Conservation (phyloP, 148 eudicot genomes). For the Drosera capensis region DNA sequence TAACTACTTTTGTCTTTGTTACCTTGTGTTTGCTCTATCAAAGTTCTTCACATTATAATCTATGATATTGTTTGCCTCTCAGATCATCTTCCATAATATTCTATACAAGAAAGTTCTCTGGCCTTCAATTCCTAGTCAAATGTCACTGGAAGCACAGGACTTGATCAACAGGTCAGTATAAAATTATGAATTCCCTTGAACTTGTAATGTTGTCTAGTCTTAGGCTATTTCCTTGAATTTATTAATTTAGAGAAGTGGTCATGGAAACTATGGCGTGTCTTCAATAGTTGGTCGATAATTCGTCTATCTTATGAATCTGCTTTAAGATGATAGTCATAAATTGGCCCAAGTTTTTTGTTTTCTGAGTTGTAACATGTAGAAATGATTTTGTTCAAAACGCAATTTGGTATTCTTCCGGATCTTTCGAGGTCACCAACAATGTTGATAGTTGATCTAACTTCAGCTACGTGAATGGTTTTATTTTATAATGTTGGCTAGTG, state of each 20-base stretch:
- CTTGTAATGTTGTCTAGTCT: background rate
- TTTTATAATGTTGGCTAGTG: too few relatives aligned
- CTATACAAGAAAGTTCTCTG: constrained; percentile 52
- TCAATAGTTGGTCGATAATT: background rate
- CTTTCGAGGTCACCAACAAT: too few relatives aligned
- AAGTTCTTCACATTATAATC: background rate
- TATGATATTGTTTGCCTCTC: constrained; percentile 8
- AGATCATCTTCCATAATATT: constrained; percentile 51
- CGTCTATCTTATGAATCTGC: background rate
- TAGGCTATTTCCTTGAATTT: constrained; percentile 1
- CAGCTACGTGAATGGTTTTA: too few relatives aligned
- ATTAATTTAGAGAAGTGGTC: background rate
- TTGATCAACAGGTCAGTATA: constrained; percentile 38
- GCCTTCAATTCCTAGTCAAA: constrained; percentile 47
- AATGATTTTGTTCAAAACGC: too few relatives aligned
- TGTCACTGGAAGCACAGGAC: constrained; percentile 50
- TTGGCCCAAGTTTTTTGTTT: too few relatives aligned
- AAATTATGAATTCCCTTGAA: background rate
- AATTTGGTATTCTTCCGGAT: too few relatives aligned
- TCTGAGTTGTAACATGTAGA: too few relatives aligned
- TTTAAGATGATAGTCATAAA: background rate
- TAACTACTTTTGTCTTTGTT: background rate
- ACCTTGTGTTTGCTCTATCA: background rate
- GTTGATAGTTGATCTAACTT: too few relatives aligned
- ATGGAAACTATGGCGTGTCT: background rate